Conservation (phyloP, 1,284 basidiomycete genomes). For the Pseudomicrostroma phylloplanum region DNA sequence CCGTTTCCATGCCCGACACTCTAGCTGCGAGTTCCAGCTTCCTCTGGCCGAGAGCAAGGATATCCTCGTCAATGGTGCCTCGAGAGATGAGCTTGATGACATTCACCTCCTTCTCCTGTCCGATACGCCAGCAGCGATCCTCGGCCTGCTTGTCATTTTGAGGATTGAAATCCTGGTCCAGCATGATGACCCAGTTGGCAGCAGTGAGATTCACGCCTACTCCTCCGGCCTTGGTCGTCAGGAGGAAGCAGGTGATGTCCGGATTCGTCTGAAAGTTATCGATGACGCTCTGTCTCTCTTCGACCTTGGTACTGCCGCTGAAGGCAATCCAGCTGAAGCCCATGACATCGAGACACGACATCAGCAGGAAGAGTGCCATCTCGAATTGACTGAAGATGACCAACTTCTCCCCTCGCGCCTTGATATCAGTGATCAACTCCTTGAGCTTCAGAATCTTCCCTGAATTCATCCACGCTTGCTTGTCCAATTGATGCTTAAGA, state of each 20-base stretch:
- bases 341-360: slow-evolving; percentile 72
- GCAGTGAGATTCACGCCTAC: slow-evolving; percentile 56
- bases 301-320: slow-evolving; percentile 89
- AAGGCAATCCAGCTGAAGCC: slow-evolving; percentile 77
- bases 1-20: not conserved
- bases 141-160: slow-evolving; percentile 86
- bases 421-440: slow-evolving; percentile 66
- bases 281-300: slow-evolving; percentile 83
- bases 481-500: slow-evolving; percentile 61
- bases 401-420: slow-evolving; percentile 68
- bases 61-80: slow-evolving; percentile 73
- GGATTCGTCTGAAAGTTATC: slow-evolving; percentile 94
- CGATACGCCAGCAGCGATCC: slow-evolving; percentile 96
- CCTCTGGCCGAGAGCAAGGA: slow-evolving; percentile 26
- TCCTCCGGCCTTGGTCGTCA: slow-evolving; percentile 86
- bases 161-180: slow-evolving; percentile 73
- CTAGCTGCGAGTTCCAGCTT: slow-evolving; percentile 5
- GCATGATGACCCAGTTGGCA: slow-evolving; percentile 64
- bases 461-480: slow-evolving; percentile 74
- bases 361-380: slow-evolving; percentile 61
- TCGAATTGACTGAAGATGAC: slow-evolving; percentile 79
- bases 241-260: slow-evolving; percentile 81
- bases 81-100: slow-evolving; percentile 89
- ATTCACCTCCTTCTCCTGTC: slow-evolving; percentile 77
- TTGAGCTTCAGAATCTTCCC: slow-evolving; percentile 79